Percentiles rank a stretch among this genome's conserved stretches.
Conservation (phyloP, 352 stramenopile genomes). For the Albugo candida region DNA sequence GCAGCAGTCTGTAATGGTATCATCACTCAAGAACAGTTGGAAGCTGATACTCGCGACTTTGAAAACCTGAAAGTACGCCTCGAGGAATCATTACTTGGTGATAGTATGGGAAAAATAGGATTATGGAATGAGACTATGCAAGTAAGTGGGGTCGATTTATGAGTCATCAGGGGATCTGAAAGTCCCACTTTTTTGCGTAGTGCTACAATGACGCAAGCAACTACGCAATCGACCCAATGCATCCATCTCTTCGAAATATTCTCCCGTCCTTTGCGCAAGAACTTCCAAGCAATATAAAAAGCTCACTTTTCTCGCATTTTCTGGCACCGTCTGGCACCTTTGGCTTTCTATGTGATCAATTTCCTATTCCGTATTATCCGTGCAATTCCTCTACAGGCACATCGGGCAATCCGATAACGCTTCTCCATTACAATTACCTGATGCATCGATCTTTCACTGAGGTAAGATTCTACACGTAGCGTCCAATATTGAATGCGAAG, state of each 20-base stretch:
- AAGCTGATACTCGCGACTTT: constrained; percentile 19
- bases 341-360: constrained; percentile 53
- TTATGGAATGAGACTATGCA: constrained; percentile 42
- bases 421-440: constrained; percentile 58
- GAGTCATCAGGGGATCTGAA: neutral
- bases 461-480: constrained; percentile 15
- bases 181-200: too few species aligned
- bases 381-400: constrained; percentile 13
- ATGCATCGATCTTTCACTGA: constrained; percentile 40
- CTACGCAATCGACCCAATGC: constrained; percentile 1
- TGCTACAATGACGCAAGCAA: constrained; percentile 9
- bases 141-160: constrained; percentile 9
- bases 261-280: constrained; percentile 32
- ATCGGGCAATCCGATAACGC: neutral
- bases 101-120: constrained; percentile 4
- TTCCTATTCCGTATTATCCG: constrained; percentile 36
- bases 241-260: constrained; percentile 32
- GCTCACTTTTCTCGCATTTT: constrained; percentile 49
- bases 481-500: neutral
- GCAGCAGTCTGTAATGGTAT: constrained; percentile 37
- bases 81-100: too few species aligned
- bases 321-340: constrained; percentile 33
- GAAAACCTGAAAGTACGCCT: neutral
- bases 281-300: constrained; percentile 27
- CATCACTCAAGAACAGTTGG: constrained; percentile 20